Evolutionary conservation across 2,329 filamentous ascomycete genomes (phyloP).

Genomic region (Colletotrichum ledebouriae): DNA sequence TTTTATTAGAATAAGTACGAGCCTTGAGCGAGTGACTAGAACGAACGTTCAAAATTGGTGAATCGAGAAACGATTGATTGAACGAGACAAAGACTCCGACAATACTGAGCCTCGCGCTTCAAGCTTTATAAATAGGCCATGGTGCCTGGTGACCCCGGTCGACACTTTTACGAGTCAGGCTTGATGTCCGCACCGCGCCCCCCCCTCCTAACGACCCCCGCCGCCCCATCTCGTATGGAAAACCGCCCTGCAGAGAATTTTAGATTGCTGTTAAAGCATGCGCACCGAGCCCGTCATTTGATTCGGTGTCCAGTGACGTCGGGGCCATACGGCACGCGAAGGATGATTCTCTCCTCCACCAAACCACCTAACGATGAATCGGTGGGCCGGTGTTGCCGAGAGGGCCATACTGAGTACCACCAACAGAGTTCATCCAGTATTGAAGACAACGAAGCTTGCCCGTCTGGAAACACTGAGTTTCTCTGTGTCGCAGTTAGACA

Average conservation of each 20-base stretch:
- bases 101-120: slow-evolving; percentile 20
- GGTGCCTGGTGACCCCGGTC: slow-evolving; percentile 20
- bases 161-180: slow-evolving; percentile 33
- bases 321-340: slow-evolving; percentile 25
- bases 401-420: not conserved
- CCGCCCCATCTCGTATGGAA: slow-evolving; percentile 42
- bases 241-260: slow-evolving; percentile 30
- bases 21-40: slow-evolving; percentile 41
- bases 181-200: slow-evolving; percentile 6
- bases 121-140: slow-evolving; percentile 39
- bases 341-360: slow-evolving; percentile 18
- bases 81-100: not conserved
- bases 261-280: slow-evolving; percentile 39
- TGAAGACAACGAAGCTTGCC: slow-evolving; percentile 9
- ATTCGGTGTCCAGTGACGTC: slow-evolving; percentile 30
- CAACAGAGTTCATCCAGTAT: slow-evolving; percentile 6
- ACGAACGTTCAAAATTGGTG: slow-evolving; percentile 33
- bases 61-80: slow-evolving; percentile 37
- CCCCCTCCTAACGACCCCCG: slow-evolving; percentile 28
- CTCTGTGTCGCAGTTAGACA: no score
- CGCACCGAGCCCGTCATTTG: slow-evolving; percentile 16
- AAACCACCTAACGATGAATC: slow-evolving; percentile 21
- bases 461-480: no score
- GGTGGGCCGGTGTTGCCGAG: slow-evolving; percentile 20
- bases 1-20: slow-evolving; percentile 34